Percentiles rank a stretch among this genome's conserved stretches.
Evolutionary conservation across 2,329 filamentous ascomycete species (phyloP).

Genomic region (Botrytis fabae): DNA sequence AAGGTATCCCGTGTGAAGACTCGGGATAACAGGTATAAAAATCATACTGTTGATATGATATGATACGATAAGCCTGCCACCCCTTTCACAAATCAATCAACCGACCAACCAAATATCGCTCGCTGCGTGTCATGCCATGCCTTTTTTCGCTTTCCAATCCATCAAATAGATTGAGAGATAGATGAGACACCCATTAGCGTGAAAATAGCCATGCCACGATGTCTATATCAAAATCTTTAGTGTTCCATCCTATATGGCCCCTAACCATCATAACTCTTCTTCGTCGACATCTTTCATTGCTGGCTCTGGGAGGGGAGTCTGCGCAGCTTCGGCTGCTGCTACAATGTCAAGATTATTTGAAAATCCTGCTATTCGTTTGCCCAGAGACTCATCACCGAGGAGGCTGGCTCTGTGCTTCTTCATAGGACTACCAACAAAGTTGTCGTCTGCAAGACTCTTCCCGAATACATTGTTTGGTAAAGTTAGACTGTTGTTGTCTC

Average conservation of each 20-base stretch:
- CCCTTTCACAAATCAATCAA: background rate
- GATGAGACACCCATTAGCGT: constrained; percentile 5
- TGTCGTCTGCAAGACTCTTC: constrained; percentile 48
- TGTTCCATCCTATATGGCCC: constrained; percentile 1
- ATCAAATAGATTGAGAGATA: constrained; percentile 11
- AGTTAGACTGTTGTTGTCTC: constrained; percentile 35
- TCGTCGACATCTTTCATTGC: constrained; percentile 29
- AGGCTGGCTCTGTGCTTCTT: constrained; percentile 73
- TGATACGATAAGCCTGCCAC: constrained; percentile 4
- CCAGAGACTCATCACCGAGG: constrained; percentile 46
- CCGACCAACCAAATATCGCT: constrained; percentile 8
- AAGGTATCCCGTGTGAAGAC: background rate
- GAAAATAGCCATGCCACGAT: background rate
- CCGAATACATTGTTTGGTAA: constrained; percentile 46
- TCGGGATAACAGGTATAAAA: constrained; percentile 4
- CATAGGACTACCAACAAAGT: constrained; percentile 65
- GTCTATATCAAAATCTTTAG: constrained; percentile 12
- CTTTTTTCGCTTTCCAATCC: constrained; percentile 9
- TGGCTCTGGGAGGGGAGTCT: constrained; percentile 32
- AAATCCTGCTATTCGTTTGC: constrained; percentile 36
- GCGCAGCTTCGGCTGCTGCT: constrained; percentile 38
- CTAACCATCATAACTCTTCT: constrained; percentile 39
- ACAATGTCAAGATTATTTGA: constrained; percentile 32
- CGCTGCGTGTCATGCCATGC: constrained; percentile 8
- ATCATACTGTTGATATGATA: constrained; percentile 2